Evolutionary conservation across 805 yeast genomes (phyloP).

Genomic region (Grigorovia jiainica): DNA sequence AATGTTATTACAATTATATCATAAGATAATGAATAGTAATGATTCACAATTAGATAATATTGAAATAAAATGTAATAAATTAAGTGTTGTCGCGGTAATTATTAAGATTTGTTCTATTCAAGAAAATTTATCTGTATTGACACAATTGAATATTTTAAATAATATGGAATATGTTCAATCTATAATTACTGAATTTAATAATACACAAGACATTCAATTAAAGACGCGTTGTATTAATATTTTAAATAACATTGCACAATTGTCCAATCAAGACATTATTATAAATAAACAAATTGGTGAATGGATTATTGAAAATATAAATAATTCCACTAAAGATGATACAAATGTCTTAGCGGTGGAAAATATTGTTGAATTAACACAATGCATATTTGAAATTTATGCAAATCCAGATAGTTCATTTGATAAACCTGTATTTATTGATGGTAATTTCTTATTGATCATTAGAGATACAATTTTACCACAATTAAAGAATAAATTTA

Average conservation of each 20-base stretch:
- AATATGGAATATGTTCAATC: conserved; percentile 22
- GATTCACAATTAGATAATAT: conserved; percentile 5
- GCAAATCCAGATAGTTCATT: conserved; percentile 62
- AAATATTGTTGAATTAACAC: conserved; percentile 48
- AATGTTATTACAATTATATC: conserved; percentile 12
- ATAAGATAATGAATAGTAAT: conserved; percentile 5
- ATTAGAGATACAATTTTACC: conserved; percentile 36
- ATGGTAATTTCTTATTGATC: conserved; percentile 35
- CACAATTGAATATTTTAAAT: conserved; percentile 12
- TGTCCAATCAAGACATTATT: conserved; percentile 33
- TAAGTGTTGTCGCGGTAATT: conserved; percentile 40
- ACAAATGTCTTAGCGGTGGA: conserved; percentile 9
- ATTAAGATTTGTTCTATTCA: conserved; percentile 18
- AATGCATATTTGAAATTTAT: conserved; percentile 66
- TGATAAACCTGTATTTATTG: conserved; percentile 59
- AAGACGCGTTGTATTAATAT: conserved; percentile 37
- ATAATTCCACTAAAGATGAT: background rate
- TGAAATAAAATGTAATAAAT: conserved; percentile 27
- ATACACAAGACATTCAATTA: conserved; percentile 29
- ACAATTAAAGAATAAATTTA: conserved; percentile 43
- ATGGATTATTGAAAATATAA: conserved; percentile 32
- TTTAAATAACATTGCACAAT: conserved; percentile 40
- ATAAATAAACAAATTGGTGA: conserved; percentile 38
- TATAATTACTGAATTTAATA: conserved; percentile 13
- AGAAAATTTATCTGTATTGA: conserved; percentile 11